Percentiles rank a stretch among this genome's conserved stretches.
These are phyloP conservation scores for Astragalus glycyphyllos DNA, from an alignment of 306 rosid genomes.

Conservation along the genomic window DNA sequence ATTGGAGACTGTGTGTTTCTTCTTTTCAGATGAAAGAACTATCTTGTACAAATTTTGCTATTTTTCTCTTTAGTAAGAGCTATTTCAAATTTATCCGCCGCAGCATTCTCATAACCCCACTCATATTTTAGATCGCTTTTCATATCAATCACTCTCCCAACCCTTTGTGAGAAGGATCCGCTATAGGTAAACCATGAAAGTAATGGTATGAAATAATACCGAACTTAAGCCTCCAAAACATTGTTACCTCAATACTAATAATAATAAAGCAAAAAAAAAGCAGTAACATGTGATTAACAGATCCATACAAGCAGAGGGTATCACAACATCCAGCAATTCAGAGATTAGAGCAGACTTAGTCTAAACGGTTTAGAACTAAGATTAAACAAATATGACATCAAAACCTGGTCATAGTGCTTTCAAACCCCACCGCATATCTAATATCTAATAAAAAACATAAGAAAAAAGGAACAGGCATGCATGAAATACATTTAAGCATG, in stretches of 20 bases:
- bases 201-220: too few relatives aligned
- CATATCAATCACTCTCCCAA: too few relatives aligned
- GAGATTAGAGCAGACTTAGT: not conserved
- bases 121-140: not conserved
- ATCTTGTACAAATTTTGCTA: not conserved
- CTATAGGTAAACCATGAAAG: too few relatives aligned
- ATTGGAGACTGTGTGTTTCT: not conserved
- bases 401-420: not conserved
- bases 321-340: slow-evolving; percentile 7
- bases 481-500: slow-evolving; percentile 24
- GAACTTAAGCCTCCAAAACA: not conserved
- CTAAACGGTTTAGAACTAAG: not conserved
- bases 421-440: slow-evolving; percentile 12
- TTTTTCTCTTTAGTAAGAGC: not conserved
- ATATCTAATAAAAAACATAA: slow-evolving; percentile 20
- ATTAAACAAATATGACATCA: slow-evolving; percentile 4
- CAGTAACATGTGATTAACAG: not conserved
- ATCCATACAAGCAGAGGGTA: not conserved
- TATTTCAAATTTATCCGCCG: not conserved
- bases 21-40: not conserved
- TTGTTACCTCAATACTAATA: not conserved
- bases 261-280: not conserved
- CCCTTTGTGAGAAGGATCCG: too few relatives aligned
- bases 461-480: slow-evolving; percentile 20
- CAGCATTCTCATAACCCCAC: not conserved